These are phyloP conservation scores for Chaetoscypha palmicola DNA, from an alignment of 2,329 filamentous ascomycete genomes.

Conservation along the genomic window DNA sequence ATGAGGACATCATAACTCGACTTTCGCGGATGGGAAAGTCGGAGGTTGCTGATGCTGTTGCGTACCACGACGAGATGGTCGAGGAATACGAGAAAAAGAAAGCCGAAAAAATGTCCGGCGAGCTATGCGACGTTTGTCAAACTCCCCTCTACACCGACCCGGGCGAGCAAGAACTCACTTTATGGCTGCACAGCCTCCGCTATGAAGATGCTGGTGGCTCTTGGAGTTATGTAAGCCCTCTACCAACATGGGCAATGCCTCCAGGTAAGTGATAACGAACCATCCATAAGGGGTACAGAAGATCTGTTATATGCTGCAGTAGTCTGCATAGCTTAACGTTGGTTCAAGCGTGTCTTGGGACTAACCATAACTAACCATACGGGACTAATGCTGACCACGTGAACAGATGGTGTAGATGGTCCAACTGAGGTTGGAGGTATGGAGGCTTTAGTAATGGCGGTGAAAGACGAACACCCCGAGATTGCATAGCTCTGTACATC, in stretches of 20 bases:
- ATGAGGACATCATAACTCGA: conserved; percentile 83
- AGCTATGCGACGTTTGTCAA: conserved; percentile 71
- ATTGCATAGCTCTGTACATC: conserved; percentile 20
- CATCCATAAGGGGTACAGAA: too few species aligned
- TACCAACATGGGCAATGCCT: conserved; percentile 83
- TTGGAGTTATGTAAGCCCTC: conserved; percentile 80
- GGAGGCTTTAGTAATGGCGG: conserved; percentile 50
- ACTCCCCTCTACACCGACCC: conserved; percentile 93
- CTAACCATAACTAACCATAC: too few species aligned
- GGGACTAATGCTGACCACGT: background rate
- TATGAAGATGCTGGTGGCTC: conserved; percentile 77
- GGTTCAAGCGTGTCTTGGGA: too few species aligned
- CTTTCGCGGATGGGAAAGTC: conserved; percentile 89
- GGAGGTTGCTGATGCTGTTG: conserved; percentile 81
- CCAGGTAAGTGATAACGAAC: conserved; percentile 37
- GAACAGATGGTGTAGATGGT: conserved; percentile 38
- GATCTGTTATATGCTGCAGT: too few species aligned
- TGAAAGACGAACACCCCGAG: conserved; percentile 30
- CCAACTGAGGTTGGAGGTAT: conserved; percentile 60
- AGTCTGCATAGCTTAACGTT: too few species aligned
- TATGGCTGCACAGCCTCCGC: conserved; percentile 87
- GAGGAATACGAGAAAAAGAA: conserved; percentile 83
- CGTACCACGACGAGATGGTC: conserved; percentile 91
- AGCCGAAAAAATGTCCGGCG: conserved; percentile 87
- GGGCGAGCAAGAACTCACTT: conserved; percentile 78